Base-by-base conservation (phyloP, 768 basidiomycete genomes). In the Auriscalpium orientale region DNA sequence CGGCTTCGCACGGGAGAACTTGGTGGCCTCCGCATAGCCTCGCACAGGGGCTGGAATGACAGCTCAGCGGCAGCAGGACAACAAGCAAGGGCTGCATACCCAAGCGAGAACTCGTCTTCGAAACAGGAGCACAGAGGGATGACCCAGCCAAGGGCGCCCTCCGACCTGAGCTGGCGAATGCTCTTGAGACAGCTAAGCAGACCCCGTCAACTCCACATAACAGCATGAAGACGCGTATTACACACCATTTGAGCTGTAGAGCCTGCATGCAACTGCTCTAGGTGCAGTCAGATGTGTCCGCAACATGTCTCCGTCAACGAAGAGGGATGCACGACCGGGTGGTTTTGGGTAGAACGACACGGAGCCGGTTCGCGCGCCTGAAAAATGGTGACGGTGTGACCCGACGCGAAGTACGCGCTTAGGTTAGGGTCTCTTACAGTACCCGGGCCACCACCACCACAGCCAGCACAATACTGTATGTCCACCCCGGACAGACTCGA, bases 1-100 rank as follows among this genome's bases (percentile, higher is more conserved):
- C 53, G 91, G 89, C 70, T 93, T 93, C 16, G 74, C 73, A 43
- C 91, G 87, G 46, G 83, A 78, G 72, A 81, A 93, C 64, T 79
- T 80, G 44, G 70, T 67, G 47, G 74, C 73, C 59, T 92, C 91
- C 49, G 90, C 90, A 73, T 92, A 92, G 18, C 85, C 79, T 67
- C 90, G 81, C 62, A 78, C 74, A 56, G 74, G 65, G 54, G 75
- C 84, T 85, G 53, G 20, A 40, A 13, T n/a, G 46, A 20, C 10
- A 3, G n/a, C 35, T 40, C 9, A 56, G 49, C 7, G 11, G 37
- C 13, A 28, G 22, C 38, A 16, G 28, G n/a, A 20, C 34, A n/a
- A 33, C 6, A 13, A 34, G 13, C n/a, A 48, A 44, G 16, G 20
- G 7, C 10, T 16, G 37, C 48, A 47, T 15, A 62, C 61, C 54